phyloP scores from a whole-genome alignment of 2,329 filamentous ascomycete species.

The Aspergillus intermedius region DNA sequence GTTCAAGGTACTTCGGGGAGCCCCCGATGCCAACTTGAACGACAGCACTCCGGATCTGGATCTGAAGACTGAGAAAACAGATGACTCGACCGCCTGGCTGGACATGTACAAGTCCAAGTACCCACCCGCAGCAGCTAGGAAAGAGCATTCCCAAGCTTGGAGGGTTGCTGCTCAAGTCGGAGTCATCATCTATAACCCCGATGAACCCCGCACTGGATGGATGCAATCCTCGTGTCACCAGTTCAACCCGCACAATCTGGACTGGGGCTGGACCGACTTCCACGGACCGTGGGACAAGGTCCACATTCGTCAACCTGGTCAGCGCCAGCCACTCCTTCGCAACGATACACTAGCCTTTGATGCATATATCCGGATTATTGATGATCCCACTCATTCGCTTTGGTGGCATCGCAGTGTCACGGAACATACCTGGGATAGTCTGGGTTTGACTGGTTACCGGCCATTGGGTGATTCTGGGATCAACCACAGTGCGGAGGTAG shows the following conservation, averaged over 20 bases:
- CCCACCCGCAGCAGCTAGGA: slow-evolving; percentile 7
- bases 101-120: slow-evolving; percentile 26
- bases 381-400: slow-evolving; percentile 55
- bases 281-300: slow-evolving; percentile 54
- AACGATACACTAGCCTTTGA: slow-evolving; percentile 58
- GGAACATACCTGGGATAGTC: slow-evolving; percentile 50
- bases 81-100: slow-evolving; percentile 24
- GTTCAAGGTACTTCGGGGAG: slow-evolving; percentile 36
- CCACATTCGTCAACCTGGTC: slow-evolving; percentile 49
- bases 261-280: slow-evolving; percentile 61
- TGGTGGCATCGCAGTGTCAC: slow-evolving; percentile 54
- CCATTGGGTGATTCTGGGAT: slow-evolving; percentile 43
- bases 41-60: slow-evolving; percentile 25
- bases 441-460: slow-evolving; percentile 52
- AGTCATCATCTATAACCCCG: slow-evolving; percentile 58
- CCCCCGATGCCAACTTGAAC: slow-evolving; percentile 30
- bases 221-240: slow-evolving; percentile 53
- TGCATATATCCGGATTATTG: slow-evolving; percentile 54
- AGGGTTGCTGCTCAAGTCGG: slow-evolving; percentile 54
- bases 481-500: slow-evolving; percentile 44
- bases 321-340: slow-evolving; percentile 53
- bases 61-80: slow-evolving; percentile 22
- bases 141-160: slow-evolving; percentile 26
- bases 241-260: slow-evolving; percentile 52
- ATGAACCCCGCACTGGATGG: slow-evolving; percentile 54